Evolutionary conservation across 345 rosid genomes (phyloP), one percentile per base, ranked within the genome.

Genomic region (Eutrema heterophyllum): DNA sequence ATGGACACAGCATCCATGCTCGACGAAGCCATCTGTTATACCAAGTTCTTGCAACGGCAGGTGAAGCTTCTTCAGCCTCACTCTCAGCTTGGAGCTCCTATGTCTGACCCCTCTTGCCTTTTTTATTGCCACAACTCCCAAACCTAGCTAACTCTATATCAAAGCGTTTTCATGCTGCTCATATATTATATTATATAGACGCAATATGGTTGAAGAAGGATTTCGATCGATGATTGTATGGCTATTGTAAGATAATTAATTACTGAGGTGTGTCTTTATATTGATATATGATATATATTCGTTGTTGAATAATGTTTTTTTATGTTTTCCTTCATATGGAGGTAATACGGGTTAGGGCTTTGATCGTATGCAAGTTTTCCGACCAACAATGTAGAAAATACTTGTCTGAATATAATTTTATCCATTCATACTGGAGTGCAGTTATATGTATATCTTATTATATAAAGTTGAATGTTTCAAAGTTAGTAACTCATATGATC

Each of bases 1-100:
- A 83, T 96, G 90, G 99, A 96, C 90, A 96, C 98, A 0, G 98
- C 97, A 3, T 90, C 98, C 5, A 96, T 96, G 98, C 86, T 96
- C 0, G 96, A 89, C 1, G 99, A 96, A 82, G 98, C 99, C 18
- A 85, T 90, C 61, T 84, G 90, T 35, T 96, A 92, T 67, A 95
- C 90, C 69, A 96, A 90, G 87, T 96, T 92, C 93, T 81, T 96
- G 84, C 89, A 89, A 72, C 72, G 91, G 60, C 93, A 89, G 77
- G 88, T 96, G 58, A 89, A 88, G 7, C 29, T 83, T 27, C 86
- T 95, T 18, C 97, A 90, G 78, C 88, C 82, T 76, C 67, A 46
- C 26, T 51, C 79, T 68, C 78, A 74, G 16, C 67, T 75, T 64
- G 75, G 71, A 36, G 66, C 71, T 76, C 52, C 67, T 46, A 64